Evolutionary conservation across 2,329 filamentous ascomycete species (phyloP).

Genomic region (Colletotrichum navitas): DNA sequence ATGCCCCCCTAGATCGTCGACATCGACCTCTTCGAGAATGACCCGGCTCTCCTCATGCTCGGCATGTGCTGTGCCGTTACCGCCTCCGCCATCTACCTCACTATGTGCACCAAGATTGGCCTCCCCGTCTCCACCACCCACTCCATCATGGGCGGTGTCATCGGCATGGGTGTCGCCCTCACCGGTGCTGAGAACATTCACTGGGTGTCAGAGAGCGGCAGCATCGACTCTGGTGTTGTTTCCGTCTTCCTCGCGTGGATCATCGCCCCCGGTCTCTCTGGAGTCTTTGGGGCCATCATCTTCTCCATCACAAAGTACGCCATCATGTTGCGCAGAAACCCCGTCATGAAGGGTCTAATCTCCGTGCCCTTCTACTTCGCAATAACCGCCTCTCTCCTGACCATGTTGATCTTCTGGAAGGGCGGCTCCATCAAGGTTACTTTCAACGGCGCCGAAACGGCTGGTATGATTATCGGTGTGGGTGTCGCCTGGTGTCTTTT

Average conservation of each 20-base stretch:
- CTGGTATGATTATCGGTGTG: conserved; percentile 63
- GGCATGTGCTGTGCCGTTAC: conserved; percentile 56
- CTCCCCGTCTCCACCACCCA: conserved; percentile 60
- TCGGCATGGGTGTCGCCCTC: conserved; percentile 60
- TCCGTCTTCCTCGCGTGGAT: conserved; percentile 62
- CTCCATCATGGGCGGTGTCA: conserved; percentile 58
- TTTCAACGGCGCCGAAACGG: conserved; percentile 51
- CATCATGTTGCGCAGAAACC: conserved; percentile 57
- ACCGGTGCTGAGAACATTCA: conserved; percentile 55
- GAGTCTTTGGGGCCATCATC: conserved; percentile 57
- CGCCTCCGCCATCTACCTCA: conserved; percentile 57
- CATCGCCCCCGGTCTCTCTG: conserved; percentile 61
- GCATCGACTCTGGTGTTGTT: conserved; percentile 54
- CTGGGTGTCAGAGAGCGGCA: conserved; percentile 52
- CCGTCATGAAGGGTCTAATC: conserved; percentile 56
- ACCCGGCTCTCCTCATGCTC: conserved; percentile 57
- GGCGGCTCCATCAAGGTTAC: conserved; percentile 40
- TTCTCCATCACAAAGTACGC: conserved; percentile 58
- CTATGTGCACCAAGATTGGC: conserved; percentile 53
- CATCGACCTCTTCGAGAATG: conserved; percentile 53
- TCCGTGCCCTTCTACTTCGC: conserved; percentile 69
- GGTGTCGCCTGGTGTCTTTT: conserved; percentile 60
- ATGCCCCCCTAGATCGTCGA: conserved; percentile 52
- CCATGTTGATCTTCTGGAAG: conserved; percentile 44
- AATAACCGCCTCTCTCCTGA: conserved; percentile 57